phyloP scores from a whole-genome alignment of 1,139 yeast species.

The Saccharomyces pastorianus region DNA sequence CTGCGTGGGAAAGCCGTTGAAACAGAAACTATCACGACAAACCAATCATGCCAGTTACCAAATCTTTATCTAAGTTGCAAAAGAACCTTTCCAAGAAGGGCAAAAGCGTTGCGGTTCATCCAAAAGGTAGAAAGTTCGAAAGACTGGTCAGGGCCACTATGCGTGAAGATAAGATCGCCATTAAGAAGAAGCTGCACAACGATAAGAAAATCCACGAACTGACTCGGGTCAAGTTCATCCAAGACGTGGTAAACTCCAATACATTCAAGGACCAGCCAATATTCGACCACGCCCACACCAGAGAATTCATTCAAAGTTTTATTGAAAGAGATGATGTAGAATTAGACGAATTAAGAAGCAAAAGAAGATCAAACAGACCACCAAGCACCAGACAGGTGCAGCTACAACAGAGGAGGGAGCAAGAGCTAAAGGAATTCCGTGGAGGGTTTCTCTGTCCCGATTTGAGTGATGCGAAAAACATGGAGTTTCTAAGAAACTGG shows the following conservation, averaged over 20 bases:
- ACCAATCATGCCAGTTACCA: conserved; percentile 62
- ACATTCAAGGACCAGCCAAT: conserved; percentile 35
- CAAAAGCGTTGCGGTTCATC: conserved; percentile 51
- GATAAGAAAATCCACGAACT: conserved; percentile 55
- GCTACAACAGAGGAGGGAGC: conserved; percentile 52
- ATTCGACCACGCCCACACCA: conserved; percentile 51
- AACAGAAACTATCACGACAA: neutral
- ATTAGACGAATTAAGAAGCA: conserved; percentile 45
- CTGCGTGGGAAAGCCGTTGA: neutral
- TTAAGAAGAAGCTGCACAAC: conserved; percentile 46
- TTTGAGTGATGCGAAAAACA: conserved; percentile 52
- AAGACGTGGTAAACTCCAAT: conserved; percentile 48
- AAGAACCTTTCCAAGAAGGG: conserved; percentile 40
- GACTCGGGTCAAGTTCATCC: conserved; percentile 52
- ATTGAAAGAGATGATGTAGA: conserved; percentile 70
- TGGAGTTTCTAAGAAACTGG: conserved; percentile 59
- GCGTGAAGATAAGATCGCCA: conserved; percentile 62
- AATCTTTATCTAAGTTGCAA: conserved; percentile 63
- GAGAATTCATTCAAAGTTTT: conserved; percentile 52
- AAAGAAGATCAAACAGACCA: conserved; percentile 88
- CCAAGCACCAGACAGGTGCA: conserved; percentile 59
- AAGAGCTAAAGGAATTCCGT: conserved; percentile 53
- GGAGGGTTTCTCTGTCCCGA: conserved; percentile 76
- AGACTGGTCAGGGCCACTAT: conserved; percentile 76
- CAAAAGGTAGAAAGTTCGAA: conserved; percentile 81